Percentiles rank a stretch among this genome's conserved stretches.
phyloP scores from a whole-genome alignment of 148 eudicot genomes.

The Cornus florida region DNA sequence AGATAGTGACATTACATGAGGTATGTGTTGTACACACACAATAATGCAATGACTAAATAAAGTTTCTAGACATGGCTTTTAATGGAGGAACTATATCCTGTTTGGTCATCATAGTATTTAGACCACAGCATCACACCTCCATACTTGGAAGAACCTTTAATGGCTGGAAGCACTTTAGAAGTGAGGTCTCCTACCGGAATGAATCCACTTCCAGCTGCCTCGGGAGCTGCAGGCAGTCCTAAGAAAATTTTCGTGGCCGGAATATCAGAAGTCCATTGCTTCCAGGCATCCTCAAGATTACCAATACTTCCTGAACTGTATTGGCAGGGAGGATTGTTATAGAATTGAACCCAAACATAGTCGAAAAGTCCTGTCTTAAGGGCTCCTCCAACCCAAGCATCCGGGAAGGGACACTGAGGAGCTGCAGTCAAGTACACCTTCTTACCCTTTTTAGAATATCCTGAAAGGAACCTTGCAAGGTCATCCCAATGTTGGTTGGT shows the following conservation, averaged over 20 bases:
- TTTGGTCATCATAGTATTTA: slow-evolving; percentile 30
- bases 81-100: slow-evolving; percentile 28
- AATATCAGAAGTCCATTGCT: slow-evolving; percentile 21
- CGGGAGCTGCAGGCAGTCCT: slow-evolving; percentile 30
- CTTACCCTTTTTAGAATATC: slow-evolving; percentile 15
- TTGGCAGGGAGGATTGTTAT: slow-evolving; percentile 34
- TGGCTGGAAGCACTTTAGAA: slow-evolving; percentile 24
- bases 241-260: slow-evolving; percentile 23
- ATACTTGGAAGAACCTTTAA: slow-evolving; percentile 24
- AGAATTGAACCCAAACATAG: slow-evolving; percentile 32
- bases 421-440: slow-evolving; percentile 28
- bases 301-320: slow-evolving; percentile 5
- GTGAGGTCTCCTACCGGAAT: slow-evolving; percentile 21
- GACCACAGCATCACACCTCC: slow-evolving; percentile 39
- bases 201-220: slow-evolving; percentile 34
- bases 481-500: slow-evolving; percentile 28
- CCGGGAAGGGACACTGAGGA: slow-evolving; percentile 33
- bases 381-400: slow-evolving; percentile 26
- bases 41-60: no score
- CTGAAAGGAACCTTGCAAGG: slow-evolving; percentile 20
- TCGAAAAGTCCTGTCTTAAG: slow-evolving; percentile 28
- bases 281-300: slow-evolving; percentile 23
- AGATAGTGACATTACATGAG: no score
- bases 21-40: no score
- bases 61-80: slow-evolving; percentile 25